A percentile compares a stretch with the other conserved stretches of the same genome.
These are phyloP conservation scores for Diospyros lotus DNA, from an alignment of 148 eudicot species.

Conservation along the genomic window DNA sequence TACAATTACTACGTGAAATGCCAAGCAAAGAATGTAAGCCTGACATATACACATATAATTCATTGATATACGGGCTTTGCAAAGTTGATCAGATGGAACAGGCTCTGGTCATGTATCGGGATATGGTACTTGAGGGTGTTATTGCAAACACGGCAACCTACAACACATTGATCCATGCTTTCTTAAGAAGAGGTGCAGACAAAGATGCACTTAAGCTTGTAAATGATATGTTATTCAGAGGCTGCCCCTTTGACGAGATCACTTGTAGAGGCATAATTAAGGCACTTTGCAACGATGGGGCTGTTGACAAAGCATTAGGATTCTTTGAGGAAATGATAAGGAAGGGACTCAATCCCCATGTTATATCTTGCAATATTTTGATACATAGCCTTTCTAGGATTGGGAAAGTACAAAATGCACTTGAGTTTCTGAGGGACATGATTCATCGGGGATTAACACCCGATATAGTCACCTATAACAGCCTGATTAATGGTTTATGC, in stretches of 20 bases:
- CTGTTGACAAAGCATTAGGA: conserved; percentile 72
- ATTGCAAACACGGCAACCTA: conserved; percentile 84
- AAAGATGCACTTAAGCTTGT: conserved; percentile 82
- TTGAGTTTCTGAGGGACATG: conserved; percentile 67
- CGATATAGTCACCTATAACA: conserved; percentile 81
- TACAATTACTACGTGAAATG: conserved; percentile 44
- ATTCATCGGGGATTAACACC: conserved; percentile 65
- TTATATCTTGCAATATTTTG: conserved; percentile 66
- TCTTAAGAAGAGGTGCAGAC: conserved; percentile 44
- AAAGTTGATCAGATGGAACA: conserved; percentile 62
- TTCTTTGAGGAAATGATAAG: conserved; percentile 80
- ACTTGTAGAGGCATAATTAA: conserved; percentile 73
- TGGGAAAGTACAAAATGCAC: conserved; percentile 62
- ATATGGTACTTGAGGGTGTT: conserved; percentile 88
- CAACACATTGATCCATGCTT: conserved; percentile 83
- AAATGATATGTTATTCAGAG: conserved; percentile 84
- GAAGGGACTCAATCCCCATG: conserved; percentile 49
- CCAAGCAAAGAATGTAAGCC: conserved; percentile 63
- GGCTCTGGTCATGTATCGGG: conserved; percentile 51
- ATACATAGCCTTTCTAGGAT: conserved; percentile 61
- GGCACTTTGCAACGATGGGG: conserved; percentile 76
- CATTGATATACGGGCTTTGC: conserved; percentile 78
- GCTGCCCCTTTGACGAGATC: conserved; percentile 62
- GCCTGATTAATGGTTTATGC: conserved; percentile 77
- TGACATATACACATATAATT: conserved; percentile 72